Conservation (phyloP, 73 alveolate genomes). For the Durusdinium trenchii region DNA sequence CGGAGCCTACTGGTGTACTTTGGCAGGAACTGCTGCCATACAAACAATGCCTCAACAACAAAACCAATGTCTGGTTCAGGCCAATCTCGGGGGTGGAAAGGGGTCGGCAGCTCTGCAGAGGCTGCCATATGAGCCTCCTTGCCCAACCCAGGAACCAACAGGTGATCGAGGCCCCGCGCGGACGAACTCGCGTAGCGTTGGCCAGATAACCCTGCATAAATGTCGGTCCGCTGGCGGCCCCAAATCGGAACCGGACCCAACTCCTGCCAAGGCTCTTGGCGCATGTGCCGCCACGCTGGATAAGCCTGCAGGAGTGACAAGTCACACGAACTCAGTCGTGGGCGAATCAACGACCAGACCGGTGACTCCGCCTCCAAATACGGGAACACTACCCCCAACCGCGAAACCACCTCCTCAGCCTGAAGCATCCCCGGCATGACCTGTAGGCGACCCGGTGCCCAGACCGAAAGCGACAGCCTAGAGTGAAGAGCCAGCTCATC, state of each 20-base stretch:
- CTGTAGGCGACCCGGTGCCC: too few relatives aligned
- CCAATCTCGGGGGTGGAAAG: not conserved
- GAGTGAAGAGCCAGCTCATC: too few relatives aligned
- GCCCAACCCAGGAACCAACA: not conserved
- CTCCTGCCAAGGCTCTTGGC: not conserved
- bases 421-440: too few relatives aligned
- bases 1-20: not conserved
- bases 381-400: too few relatives aligned
- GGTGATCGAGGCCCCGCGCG: not conserved
- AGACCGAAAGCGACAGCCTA: too few relatives aligned
- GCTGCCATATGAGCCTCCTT: not conserved
- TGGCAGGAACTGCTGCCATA: not conserved
- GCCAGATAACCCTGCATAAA: not conserved
- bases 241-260: not conserved
- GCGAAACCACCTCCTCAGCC: too few relatives aligned
- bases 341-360: too few relatives aligned
- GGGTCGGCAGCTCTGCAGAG: not conserved
- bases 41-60: not conserved
- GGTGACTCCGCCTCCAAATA: too few relatives aligned
- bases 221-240: not conserved
- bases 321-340: too few relatives aligned
- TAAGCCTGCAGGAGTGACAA: too few relatives aligned
- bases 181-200: not conserved
- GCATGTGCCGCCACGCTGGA: too few relatives aligned
- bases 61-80: not conserved